Evolutionary conservation across 83 land plant genomes (phyloP).

Genomic region (Thuja plicata): DNA sequence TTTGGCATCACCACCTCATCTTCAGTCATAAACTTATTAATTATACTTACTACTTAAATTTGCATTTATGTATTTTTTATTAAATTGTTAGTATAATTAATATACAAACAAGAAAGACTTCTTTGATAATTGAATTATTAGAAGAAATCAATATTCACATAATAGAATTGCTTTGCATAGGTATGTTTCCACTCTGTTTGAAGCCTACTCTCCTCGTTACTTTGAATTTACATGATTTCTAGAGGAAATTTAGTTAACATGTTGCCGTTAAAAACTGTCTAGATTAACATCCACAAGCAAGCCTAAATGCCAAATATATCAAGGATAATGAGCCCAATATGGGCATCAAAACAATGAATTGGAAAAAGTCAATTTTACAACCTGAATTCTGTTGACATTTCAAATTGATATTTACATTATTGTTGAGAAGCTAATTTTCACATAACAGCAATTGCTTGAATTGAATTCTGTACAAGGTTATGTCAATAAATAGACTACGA

Average conservation of each 20-base stretch:
- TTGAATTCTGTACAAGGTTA: conserved; percentile 4
- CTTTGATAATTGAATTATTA: not conserved
- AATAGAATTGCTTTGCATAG: not conserved
- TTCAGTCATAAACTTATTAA: too few relatives aligned
- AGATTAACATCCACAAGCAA: not conserved
- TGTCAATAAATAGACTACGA: conserved; percentile 4
- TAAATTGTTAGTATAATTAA: too few relatives aligned
- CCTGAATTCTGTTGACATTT: not conserved
- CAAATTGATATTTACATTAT: not conserved
- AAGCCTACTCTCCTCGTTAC: not conserved
- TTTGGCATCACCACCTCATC: too few relatives aligned
- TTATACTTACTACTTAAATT: too few relatives aligned
- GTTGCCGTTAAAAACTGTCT: not conserved
- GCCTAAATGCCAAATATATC: not conserved
- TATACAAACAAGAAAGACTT: not conserved
- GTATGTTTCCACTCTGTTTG: not conserved
- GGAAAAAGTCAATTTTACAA: not conserved
- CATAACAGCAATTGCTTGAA: conserved; percentile 2
- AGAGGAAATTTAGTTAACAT: not conserved
- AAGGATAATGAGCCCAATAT: not conserved
- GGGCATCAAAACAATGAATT: not conserved
- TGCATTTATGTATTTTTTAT: too few relatives aligned
- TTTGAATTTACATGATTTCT: not conserved
- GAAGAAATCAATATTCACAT: not conserved
- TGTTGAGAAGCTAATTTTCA: not conserved